phyloP scores from a whole-genome alignment of 805 yeast genomes.

The Candida incommunis region DNA sequence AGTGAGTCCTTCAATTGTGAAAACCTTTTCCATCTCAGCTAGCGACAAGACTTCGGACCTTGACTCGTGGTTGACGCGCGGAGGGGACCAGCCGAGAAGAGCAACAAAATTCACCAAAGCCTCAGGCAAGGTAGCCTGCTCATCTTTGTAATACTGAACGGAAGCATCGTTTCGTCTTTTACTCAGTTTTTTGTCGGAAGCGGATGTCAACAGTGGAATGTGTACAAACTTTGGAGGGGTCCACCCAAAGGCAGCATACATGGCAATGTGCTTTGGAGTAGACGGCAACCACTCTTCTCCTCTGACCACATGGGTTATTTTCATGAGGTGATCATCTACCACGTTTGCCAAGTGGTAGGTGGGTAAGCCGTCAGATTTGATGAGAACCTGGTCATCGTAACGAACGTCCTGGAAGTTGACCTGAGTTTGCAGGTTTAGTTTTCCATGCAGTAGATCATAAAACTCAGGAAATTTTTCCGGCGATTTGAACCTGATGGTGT shows the following conservation, averaged over 20 bases:
- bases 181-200: constrained; percentile 46
- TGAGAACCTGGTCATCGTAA: constrained; percentile 76
- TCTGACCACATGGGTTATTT: constrained; percentile 83
- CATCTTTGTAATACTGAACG: constrained; percentile 37
- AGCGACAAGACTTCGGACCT: constrained; percentile 17
- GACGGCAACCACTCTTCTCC: constrained; percentile 98
- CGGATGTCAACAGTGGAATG: constrained; percentile 72
- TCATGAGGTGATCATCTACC: constrained; percentile 87
- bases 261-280: constrained; percentile 84
- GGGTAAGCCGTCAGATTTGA: constrained; percentile 91
- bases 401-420: constrained; percentile 53
- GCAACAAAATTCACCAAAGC: constrained; percentile 80
- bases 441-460: constrained; percentile 67
- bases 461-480: constrained; percentile 60
- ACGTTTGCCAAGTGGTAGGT: constrained; percentile 96
- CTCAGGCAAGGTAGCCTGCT: constrained; percentile 64
- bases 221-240: constrained; percentile 69
- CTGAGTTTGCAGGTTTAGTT: constrained; percentile 65
- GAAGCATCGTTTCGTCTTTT: constrained; percentile 78
- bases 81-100: constrained; percentile 90
- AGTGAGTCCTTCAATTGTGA: constrained; percentile 61
- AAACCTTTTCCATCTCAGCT: constrained; percentile 36
- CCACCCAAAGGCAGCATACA: constrained; percentile 84
- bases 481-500: constrained; percentile 60
- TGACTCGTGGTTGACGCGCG: constrained; percentile 29